A percentile compares a stretch with the other conserved stretches of the same genome.
Evolutionary conservation across 2,329 filamentous ascomycete genomes (phyloP).

Genomic region (Calonectria naviculata): DNA sequence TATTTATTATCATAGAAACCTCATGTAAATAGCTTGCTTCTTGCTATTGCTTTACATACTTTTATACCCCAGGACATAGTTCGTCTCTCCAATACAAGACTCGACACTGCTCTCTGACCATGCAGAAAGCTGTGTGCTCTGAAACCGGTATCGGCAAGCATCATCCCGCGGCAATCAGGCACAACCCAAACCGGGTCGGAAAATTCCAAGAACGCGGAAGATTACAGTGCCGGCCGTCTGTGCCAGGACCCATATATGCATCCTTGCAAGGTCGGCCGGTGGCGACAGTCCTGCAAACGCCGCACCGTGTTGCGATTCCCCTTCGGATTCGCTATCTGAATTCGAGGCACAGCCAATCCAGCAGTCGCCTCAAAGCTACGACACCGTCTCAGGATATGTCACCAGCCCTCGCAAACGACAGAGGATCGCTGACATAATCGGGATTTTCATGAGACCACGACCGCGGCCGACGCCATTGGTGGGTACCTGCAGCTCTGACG

Average conservation of each 20-base stretch:
- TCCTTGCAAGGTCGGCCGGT: not conserved
- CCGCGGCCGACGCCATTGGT: not conserved
- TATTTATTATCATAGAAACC: not conserved
- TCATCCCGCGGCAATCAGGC: not conserved
- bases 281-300: too few relatives aligned
- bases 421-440: constrained; percentile 1
- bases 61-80: too few relatives aligned
- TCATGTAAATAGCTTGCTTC: not conserved
- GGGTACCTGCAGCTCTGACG: too few relatives aligned
- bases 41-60: not conserved
- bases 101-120: too few relatives aligned
- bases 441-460: too few relatives aligned
- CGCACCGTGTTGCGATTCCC: not conserved
- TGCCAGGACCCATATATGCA: not conserved
- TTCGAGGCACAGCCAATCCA: too few relatives aligned
- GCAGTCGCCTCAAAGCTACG: not conserved
- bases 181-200: not conserved
- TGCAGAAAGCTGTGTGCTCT: too few relatives aligned
- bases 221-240: not conserved
- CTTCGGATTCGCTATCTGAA: not conserved
- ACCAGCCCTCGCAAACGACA: not conserved
- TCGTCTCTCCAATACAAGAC: too few relatives aligned
- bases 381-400: not conserved
- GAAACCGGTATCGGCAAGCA: too few relatives aligned
- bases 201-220: not conserved